phyloP scores from a whole-genome alignment of 2,329 filamentous ascomycete genomes.

The Aureobasidium sp. region DNA sequence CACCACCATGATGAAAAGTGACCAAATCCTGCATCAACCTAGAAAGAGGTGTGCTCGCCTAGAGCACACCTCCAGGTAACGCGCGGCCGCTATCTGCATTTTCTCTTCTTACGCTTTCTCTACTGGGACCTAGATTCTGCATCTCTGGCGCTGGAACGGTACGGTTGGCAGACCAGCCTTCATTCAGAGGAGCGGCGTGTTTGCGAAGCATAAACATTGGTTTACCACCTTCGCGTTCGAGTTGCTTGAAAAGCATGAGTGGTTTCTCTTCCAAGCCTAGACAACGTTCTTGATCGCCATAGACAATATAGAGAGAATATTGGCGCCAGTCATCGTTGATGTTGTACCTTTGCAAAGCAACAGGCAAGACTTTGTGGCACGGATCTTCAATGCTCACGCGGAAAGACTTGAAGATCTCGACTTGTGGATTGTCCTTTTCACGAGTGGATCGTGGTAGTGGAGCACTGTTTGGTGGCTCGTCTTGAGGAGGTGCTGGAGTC shows the following conservation, averaged over 20 bases:
- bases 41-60: constrained; percentile 9
- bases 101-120: constrained; percentile 1
- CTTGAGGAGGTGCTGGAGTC: constrained; percentile 14
- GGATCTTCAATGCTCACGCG: constrained; percentile 96
- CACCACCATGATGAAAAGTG: not conserved
- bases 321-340: constrained; percentile 97
- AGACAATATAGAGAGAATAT: constrained; percentile 96
- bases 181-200: constrained; percentile 42
- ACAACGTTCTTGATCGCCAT: constrained; percentile 95
- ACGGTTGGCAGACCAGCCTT: constrained; percentile 8
- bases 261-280: constrained; percentile 88
- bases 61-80: constrained; percentile 20
- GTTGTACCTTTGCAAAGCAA: constrained; percentile 94
- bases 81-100: not conserved
- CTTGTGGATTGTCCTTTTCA: constrained; percentile 42
- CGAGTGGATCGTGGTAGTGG: constrained; percentile 9
- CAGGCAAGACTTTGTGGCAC: constrained; percentile 92
- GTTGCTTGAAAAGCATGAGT: constrained; percentile 90
- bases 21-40: constrained; percentile 3
- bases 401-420: constrained; percentile 99
- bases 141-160: not conserved
- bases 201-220: constrained; percentile 97
- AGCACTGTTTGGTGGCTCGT: constrained; percentile 11
- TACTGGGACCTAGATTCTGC: not conserved
- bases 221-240: constrained; percentile 94